Conservation (phyloP, 73 alveolate genomes). For the Effrenium voratum region DNA sequence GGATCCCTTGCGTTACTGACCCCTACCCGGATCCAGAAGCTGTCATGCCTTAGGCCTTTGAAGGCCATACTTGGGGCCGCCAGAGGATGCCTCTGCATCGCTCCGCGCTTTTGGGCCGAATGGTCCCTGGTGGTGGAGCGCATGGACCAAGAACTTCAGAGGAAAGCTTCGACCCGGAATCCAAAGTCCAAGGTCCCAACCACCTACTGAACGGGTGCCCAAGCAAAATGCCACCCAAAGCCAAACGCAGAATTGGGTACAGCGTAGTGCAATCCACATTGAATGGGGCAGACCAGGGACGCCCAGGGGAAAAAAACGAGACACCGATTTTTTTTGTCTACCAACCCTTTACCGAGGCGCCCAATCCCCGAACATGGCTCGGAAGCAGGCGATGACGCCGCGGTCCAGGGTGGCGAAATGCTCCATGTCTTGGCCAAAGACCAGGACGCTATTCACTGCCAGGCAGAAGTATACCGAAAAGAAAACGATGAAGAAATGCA, state of each 20-base stretch:
- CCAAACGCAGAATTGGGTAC: not conserved
- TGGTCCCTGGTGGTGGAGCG: not conserved
- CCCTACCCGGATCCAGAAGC: no score
- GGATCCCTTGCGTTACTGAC: no score
- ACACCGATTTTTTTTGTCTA: no score
- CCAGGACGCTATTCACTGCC: conserved; percentile 46
- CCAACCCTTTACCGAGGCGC: not conserved
- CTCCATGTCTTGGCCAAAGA: conserved; percentile 76
- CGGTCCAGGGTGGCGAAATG: conserved; percentile 54
- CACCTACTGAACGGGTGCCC: not conserved
- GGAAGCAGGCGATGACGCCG: conserved; percentile 58
- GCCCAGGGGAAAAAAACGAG: no score
- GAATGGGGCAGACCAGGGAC: no score
- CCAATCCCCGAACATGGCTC: conserved; percentile 83
- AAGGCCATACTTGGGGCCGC: no score
- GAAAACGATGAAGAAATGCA: conserved; percentile 65
- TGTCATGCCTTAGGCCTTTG: no score
- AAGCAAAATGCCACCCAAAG: not conserved
- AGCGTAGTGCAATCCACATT: not conserved
- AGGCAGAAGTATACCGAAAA: conserved; percentile 57
- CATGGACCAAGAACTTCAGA: not conserved
- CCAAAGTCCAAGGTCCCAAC: no score
- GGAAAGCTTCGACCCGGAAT: no score
- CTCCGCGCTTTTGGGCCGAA: no score
- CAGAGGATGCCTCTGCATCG: no score